phyloP scores from a whole-genome alignment of 148 eudicot genomes.

The Camellia sinensis region DNA sequence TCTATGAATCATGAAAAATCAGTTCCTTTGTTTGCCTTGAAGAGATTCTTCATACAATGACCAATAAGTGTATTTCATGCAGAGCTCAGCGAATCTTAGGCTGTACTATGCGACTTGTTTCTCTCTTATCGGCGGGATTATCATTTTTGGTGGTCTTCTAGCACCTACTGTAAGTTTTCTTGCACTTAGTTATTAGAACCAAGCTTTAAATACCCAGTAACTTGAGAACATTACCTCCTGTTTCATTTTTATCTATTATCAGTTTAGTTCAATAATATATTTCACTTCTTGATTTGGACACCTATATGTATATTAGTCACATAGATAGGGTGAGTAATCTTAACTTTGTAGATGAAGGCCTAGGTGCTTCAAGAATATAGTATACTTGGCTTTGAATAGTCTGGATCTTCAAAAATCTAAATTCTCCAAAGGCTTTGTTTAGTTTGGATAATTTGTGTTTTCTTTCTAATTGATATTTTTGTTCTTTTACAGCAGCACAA shows the following conservation, averaged over 20 bases:
- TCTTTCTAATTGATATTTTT: no score
- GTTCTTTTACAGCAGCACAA: no score
- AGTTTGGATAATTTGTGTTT: no score
- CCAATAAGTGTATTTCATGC: constrained; percentile 31
- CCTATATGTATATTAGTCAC: not conserved
- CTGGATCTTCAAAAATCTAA: no score
- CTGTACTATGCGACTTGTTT: constrained; percentile 81
- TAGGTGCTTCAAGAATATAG: not conserved
- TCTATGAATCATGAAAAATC: not conserved
- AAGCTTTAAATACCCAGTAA: not conserved
- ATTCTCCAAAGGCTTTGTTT: no score
- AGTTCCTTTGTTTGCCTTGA: not conserved
- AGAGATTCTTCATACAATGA: not conserved
- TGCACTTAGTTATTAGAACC: constrained; percentile 30
- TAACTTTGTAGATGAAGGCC: not conserved
- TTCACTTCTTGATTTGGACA: not conserved
- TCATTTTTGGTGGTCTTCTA: constrained; percentile 81
- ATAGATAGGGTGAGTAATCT: not conserved
- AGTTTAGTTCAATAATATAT: not conserved
- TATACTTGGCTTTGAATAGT: not conserved
- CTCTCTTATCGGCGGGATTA: constrained; percentile 74
- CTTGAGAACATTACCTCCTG: not conserved
- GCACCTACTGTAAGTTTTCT: constrained; percentile 77
- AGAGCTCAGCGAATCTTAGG: constrained; percentile 71
- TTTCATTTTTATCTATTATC: not conserved